Evolutionary conservation across 2,329 filamentous ascomycete genomes (phyloP), one percentile per base, ranked within the genome.

Genomic region (Microdochium paspali): DNA sequence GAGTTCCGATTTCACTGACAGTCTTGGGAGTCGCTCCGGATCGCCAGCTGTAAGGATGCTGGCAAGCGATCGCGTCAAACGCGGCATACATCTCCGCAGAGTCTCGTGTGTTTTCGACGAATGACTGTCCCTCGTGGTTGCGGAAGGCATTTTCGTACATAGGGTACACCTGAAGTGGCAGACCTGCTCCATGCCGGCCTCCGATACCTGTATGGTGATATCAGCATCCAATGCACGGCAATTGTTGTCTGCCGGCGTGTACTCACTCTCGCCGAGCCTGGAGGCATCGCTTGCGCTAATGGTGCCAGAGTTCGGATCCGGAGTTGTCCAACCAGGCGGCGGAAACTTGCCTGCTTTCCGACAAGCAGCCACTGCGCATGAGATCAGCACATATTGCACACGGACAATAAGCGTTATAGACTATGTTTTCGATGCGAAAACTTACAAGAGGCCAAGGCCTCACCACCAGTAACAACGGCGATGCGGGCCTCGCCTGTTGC

Each of bases 141-240:
- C 81, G 70, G 47, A 82, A 80, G 0, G 65, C 77, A 51, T 82
- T 84, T 53, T 85, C 82, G 54, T 83, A 85, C 0, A 86, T 57
- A 1, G 82, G 80, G 54, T 86, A 86, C 0, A 85, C 68, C 26
- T 86, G 82, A 10, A 85, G 81, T 0, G 82, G 81, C 1, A 77
- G 68, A 0, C 81, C 80, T 10, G 85, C 74, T 2, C 66, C 67
- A 54, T 85, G 81, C 2, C 66, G 64, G 2, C 73, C 70, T 1
- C 78, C 80, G 12, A 79, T 56, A 54, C 76, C 77, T 82, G 12
- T 12, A n/a, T 13, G 2, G 13, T 3, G 52, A 53, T 6, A 18
- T 35, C 31, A 35, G 31, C 4, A 15, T 15, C 13, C 6, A 15
- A 15, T 12, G 31, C 31, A 7, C 31, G 18, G 18, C 18, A 3